These are phyloP conservation scores for Hypsizygus ulmarius DNA, from an alignment of 1,284 basidiomycete species.

Conservation along the genomic window DNA sequence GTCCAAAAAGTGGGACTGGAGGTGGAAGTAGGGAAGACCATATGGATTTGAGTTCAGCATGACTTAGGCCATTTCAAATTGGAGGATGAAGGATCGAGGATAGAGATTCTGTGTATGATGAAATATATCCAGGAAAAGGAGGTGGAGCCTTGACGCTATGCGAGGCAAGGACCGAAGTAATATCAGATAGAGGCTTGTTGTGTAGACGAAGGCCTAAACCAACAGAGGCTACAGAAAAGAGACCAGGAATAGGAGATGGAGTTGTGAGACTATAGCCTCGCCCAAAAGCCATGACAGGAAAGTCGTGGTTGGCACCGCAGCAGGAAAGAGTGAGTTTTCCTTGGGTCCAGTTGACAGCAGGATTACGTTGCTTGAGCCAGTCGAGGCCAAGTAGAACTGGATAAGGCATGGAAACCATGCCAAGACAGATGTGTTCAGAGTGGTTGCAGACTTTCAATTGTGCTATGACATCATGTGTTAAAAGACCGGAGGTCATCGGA, in stretches of 20 bases:
- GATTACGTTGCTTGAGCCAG: constrained; percentile 14
- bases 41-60: too few species aligned
- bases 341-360: constrained; percentile 7
- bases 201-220: constrained; percentile 8
- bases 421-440: constrained; percentile 1
- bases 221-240: neutral
- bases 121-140: neutral
- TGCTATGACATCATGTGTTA: constrained; percentile 32
- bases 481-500: constrained; percentile 31
- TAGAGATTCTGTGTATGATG: neutral
- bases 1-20: neutral
- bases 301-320: too few species aligned
- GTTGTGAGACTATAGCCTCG: too few species aligned
- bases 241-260: too few species aligned
- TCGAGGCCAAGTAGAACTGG: constrained; percentile 18
- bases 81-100: too few species aligned
- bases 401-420: constrained; percentile 17
- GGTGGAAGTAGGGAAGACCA: neutral
- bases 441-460: constrained; percentile 19
- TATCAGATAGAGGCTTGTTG: neutral
- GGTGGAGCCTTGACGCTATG: neutral
- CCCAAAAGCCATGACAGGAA: too few species aligned
- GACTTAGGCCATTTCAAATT: too few species aligned
- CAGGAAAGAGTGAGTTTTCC: neutral
- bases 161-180: neutral